Conservation (phyloP, 2,329 filamentous ascomycete genomes). For the Penicillium nordicum region DNA sequence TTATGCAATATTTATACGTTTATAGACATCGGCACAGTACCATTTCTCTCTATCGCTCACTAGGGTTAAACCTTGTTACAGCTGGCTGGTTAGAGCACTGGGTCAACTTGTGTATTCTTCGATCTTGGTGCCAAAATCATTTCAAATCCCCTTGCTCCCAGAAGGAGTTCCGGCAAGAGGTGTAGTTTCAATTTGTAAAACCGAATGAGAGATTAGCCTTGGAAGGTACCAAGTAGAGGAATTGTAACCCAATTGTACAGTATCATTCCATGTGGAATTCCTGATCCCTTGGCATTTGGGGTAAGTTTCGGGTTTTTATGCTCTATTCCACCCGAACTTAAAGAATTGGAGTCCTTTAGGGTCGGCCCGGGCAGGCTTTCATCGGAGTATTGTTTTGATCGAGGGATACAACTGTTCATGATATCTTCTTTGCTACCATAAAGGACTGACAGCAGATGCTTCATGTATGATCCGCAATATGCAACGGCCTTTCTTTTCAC, state of each 20-base stretch:
- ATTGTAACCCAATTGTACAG: background rate
- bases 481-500: background rate
- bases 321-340: background rate
- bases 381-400: background rate
- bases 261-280: conserved; percentile 6
- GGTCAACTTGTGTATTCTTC: too few relatives aligned
- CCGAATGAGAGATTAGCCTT: background rate
- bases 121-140: background rate
- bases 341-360: background rate
- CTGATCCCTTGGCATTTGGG: background rate
- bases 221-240: background rate
- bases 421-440: background rate
- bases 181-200: background rate
- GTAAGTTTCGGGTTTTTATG: background rate
- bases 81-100: background rate
- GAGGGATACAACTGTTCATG: background rate
- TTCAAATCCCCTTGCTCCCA: background rate
- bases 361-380: background rate
- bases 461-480: background rate
- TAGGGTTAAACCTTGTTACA: background rate
- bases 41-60: background rate
- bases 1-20: background rate
- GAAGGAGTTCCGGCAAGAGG: background rate
- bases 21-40: background rate
- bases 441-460: background rate